Conservation (phyloP, 2,329 filamentous ascomycete species). For the Penicillium glabrum region DNA sequence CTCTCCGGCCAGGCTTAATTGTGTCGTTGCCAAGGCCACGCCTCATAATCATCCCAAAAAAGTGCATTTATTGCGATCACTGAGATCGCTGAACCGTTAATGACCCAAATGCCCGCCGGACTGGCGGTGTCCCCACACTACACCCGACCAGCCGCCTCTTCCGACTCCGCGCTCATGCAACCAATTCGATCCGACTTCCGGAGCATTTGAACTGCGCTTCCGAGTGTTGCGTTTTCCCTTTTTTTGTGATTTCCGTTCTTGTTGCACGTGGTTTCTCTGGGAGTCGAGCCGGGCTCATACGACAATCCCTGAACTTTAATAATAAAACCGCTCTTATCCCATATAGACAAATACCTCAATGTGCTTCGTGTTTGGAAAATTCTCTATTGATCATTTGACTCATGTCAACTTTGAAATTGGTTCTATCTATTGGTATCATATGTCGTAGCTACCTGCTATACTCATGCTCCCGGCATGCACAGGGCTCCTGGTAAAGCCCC, state of each 20-base stretch:
- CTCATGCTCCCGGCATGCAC: not conserved
- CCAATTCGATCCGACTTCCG: not conserved
- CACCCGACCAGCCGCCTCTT: constrained; percentile 5
- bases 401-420: not conserved
- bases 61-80: constrained; percentile 7
- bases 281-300: constrained; percentile 13
- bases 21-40: not conserved
- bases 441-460: not conserved
- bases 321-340: not conserved
- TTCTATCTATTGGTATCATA: not conserved
- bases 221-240: not conserved
- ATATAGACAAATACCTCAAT: constrained; percentile 20
- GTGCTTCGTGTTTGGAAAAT: not conserved
- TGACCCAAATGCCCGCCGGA: constrained; percentile 2
- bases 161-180: not conserved
- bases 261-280: constrained; percentile 1
- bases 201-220: not conserved
- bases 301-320: not conserved
- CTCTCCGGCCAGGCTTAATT: constrained; percentile 61
- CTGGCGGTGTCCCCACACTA: constrained; percentile 2
- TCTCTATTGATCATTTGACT: not conserved
- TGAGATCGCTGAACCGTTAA: constrained; percentile 8
- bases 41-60: constrained; percentile 5
- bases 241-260: not conserved
- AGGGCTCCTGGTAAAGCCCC: not conserved